Percentiles rank a stretch among this genome's conserved stretches.
phyloP scores from a whole-genome alignment of 768 basidiomycete species.

The Strobilomyces dryophilus region DNA sequence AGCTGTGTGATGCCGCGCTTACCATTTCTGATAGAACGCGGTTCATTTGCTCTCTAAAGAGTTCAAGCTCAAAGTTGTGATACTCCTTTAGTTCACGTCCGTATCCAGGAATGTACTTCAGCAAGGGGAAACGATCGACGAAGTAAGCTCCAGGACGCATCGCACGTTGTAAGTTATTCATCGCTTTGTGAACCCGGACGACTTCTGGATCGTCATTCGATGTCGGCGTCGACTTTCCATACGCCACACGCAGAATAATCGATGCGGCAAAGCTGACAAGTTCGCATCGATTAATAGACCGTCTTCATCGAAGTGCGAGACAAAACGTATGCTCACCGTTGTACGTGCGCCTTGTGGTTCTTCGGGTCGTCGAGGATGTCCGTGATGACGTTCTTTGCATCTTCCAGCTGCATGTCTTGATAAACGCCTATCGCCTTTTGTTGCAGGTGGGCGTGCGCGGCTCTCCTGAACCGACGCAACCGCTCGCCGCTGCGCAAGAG shows the following conservation, averaged over 20 bases:
- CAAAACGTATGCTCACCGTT: slow-evolving; percentile 43
- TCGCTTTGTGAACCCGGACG: slow-evolving; percentile 10
- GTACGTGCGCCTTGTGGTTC: slow-evolving; percentile 40
- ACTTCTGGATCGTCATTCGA: slow-evolving; percentile 22
- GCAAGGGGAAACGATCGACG: slow-evolving; percentile 32
- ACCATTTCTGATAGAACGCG: slow-evolving; percentile 44
- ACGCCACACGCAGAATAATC: slow-evolving; percentile 20
- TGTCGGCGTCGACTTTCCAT: slow-evolving; percentile 24
- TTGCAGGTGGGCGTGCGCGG: slow-evolving; percentile 50
- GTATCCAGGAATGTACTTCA: slow-evolving; percentile 53
- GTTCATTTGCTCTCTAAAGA: slow-evolving; percentile 48
- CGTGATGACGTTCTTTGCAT: slow-evolving; percentile 18
- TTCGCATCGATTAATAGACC: too few relatives aligned
- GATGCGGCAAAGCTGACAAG: slow-evolving; percentile 22
- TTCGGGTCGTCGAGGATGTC: slow-evolving; percentile 33
- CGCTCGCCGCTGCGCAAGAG: slow-evolving; percentile 49
- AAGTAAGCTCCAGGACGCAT: slow-evolving; percentile 32
- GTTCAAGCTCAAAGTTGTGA: slow-evolving; percentile 44
- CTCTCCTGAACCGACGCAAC: slow-evolving; percentile 51
- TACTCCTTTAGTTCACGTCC: slow-evolving; percentile 46
- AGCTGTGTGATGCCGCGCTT: too few relatives aligned
- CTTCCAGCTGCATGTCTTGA: slow-evolving; percentile 38
- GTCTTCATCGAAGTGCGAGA: too few relatives aligned
- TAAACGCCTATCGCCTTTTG: slow-evolving; percentile 42
- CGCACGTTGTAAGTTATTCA: slow-evolving; percentile 21